A percentile compares a stretch with the other conserved stretches of the same genome.
Conservation (phyloP, 2,329 filamentous ascomycete species). For the Apiospora rasikravindrae region DNA sequence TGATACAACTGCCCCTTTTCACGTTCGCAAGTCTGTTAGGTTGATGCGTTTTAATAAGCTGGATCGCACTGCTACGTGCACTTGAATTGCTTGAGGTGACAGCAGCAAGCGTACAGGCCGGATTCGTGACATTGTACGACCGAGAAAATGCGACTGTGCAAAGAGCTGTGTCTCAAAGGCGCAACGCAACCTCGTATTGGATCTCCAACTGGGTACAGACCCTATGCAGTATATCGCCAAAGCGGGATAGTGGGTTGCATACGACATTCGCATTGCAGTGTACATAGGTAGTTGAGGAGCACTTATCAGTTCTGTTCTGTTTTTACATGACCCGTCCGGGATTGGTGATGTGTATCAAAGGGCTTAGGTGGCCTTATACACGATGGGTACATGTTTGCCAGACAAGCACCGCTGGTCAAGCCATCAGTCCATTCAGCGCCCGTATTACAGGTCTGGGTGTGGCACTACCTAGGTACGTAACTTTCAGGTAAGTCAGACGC, state of each 20-base stretch:
- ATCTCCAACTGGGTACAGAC: neutral
- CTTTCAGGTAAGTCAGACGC: slow-evolving; percentile 16
- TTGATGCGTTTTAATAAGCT: neutral
- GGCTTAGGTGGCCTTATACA: neutral
- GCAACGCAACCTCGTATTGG: neutral
- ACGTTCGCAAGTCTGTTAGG: neutral
- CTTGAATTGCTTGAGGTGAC: neutral
- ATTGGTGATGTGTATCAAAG: neutral
- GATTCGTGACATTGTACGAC: neutral
- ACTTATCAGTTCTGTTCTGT: neutral
- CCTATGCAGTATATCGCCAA: neutral
- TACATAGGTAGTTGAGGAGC: neutral
- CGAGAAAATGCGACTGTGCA: neutral
- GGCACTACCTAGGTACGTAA: neutral
- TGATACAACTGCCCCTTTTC: neutral
- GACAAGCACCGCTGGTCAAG: neutral
- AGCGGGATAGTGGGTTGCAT: neutral
- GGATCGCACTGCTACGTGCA: too few species aligned
- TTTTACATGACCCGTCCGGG: too few species aligned
- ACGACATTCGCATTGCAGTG: neutral
- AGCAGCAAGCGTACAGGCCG: neutral
- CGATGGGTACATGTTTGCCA: neutral
- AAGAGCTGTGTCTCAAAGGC: slow-evolving; percentile 3
- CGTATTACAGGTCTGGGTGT: neutral
- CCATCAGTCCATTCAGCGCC: neutral